Percentiles rank a stretch among this genome's conserved stretches.
Evolutionary conservation across 2,329 filamentous ascomycete species (phyloP).

Genomic region (Calonectria fujianensis): DNA sequence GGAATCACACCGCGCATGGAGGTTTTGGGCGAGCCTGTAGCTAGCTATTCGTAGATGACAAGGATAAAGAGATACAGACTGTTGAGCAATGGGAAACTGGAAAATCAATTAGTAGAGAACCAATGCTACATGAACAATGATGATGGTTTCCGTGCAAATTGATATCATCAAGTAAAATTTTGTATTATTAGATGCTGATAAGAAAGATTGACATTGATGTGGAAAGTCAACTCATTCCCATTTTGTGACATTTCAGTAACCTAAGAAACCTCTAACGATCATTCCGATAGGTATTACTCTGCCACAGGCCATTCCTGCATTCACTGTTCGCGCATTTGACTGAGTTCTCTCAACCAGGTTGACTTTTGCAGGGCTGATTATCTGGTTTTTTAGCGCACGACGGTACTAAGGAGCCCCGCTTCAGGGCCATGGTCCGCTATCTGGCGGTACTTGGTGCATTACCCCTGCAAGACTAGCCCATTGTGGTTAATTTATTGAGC

Average conservation of each 20-base stretch:
- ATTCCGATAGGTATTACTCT: too few species aligned
- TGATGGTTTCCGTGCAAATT: too few species aligned
- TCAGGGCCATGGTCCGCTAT: too few species aligned
- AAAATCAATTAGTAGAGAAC: not conserved
- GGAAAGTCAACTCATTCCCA: too few species aligned
- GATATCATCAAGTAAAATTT: too few species aligned
- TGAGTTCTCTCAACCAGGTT: not conserved
- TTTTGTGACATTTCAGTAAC: too few species aligned
- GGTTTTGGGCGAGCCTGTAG: conserved; percentile 44
- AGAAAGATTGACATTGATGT: too few species aligned
- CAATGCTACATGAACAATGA: not conserved
- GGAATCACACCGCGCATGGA: conserved; percentile 42
- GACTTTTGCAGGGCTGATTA: too few species aligned
- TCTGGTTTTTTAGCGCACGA: not conserved
- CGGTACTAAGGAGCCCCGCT: not conserved
- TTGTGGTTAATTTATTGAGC: not conserved
- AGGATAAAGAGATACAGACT: not conserved
- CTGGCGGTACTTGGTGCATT: not conserved
- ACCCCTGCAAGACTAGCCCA: not conserved
- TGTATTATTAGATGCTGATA: too few species aligned
- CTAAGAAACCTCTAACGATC: too few species aligned
- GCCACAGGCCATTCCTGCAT: too few species aligned
- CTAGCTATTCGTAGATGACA: conserved; percentile 41
- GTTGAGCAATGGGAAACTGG: not conserved
- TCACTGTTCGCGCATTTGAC: not conserved